Evolutionary conservation across 2,329 filamentous ascomycete species (phyloP).

Genomic region (Penicillium capsulatum): DNA sequence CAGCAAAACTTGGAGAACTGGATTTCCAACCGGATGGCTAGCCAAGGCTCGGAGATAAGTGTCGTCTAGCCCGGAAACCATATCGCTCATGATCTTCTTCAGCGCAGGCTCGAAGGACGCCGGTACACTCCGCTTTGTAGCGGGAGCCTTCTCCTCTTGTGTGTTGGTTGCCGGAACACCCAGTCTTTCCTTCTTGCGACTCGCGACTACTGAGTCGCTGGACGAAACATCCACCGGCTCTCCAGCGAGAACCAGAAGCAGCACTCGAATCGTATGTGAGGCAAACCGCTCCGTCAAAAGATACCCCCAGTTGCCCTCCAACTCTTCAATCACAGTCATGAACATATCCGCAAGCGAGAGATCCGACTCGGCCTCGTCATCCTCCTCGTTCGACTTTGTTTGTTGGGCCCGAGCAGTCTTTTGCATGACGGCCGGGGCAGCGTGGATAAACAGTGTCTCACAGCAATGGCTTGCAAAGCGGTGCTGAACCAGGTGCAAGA

Average conservation of each 20-base stretch:
- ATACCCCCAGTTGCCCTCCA: slow-evolving; percentile 79
- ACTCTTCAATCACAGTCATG: slow-evolving; percentile 74
- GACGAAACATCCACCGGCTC: slow-evolving; percentile 68
- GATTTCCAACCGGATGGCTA: slow-evolving; percentile 85
- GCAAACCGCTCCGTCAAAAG: slow-evolving; percentile 84
- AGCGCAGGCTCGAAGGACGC: slow-evolving; percentile 71
- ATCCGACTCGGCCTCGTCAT: slow-evolving; percentile 44
- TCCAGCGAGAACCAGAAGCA: slow-evolving; percentile 81
- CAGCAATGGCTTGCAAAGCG: slow-evolving; percentile 97
- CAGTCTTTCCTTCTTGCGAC: slow-evolving; percentile 86
- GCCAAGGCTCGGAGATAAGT: slow-evolving; percentile 79
- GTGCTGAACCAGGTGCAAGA: slow-evolving; percentile 85
- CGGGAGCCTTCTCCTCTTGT: slow-evolving; percentile 47
- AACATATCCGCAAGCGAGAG: slow-evolving; percentile 80
- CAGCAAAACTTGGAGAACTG: slow-evolving; percentile 83
- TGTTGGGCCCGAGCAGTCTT: slow-evolving; percentile 57
- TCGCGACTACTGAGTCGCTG: slow-evolving; percentile 73
- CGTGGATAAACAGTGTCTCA: slow-evolving; percentile 82
- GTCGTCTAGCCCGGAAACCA: slow-evolving; percentile 69
- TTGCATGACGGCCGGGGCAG: slow-evolving; percentile 71
- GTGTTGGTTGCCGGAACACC: slow-evolving; percentile 53
- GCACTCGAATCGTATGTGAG: slow-evolving; percentile 81
- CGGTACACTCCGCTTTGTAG: slow-evolving; percentile 60
- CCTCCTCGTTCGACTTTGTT: slow-evolving; percentile 43
- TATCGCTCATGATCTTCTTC: slow-evolving; percentile 75